Conservation (phyloP, 305 asterid genomes). For the Ilex paraguariensis region DNA sequence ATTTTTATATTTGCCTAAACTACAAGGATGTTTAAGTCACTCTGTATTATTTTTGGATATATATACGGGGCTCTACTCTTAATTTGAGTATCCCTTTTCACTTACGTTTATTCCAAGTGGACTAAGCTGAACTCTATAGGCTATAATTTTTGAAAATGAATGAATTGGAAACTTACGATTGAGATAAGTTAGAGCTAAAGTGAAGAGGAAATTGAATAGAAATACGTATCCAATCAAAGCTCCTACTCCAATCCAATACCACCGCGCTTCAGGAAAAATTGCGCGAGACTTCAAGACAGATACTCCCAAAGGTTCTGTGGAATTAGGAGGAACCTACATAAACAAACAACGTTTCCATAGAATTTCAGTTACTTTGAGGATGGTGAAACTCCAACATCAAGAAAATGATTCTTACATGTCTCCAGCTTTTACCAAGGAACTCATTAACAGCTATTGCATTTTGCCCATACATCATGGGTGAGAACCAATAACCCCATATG, state of each 20-base stretch:
- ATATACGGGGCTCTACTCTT: no score
- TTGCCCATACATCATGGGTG: constrained; percentile 65
- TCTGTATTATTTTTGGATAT: no score
- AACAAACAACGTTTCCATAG: background rate
- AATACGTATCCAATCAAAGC: constrained; percentile 43
- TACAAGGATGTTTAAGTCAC: no score
- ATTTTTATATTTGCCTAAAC: no score
- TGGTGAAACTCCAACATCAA: background rate
- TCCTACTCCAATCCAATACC: constrained; percentile 53
- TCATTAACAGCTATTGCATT: constrained; percentile 60
- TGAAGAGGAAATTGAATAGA: constrained; percentile 31
- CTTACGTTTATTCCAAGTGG: no score
- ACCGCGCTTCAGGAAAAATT: constrained; percentile 21
- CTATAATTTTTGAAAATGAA: no score
- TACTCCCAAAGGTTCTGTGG: constrained; percentile 26
- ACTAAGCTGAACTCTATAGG: no score
- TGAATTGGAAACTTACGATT: constrained; percentile 33
- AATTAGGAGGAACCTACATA: constrained; percentile 9
- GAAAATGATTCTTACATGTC: constrained; percentile 26
- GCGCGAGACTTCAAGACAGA: constrained; percentile 32
- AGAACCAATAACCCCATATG: constrained; percentile 63
- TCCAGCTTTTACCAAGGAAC: constrained; percentile 40
- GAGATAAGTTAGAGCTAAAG: constrained; percentile 41
- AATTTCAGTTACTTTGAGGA: background rate
- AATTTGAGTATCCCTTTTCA: no score